Base-by-base conservation (phyloP, 2,329 filamentous ascomycete genomes). In the Neoarthrinium moseri region DNA sequence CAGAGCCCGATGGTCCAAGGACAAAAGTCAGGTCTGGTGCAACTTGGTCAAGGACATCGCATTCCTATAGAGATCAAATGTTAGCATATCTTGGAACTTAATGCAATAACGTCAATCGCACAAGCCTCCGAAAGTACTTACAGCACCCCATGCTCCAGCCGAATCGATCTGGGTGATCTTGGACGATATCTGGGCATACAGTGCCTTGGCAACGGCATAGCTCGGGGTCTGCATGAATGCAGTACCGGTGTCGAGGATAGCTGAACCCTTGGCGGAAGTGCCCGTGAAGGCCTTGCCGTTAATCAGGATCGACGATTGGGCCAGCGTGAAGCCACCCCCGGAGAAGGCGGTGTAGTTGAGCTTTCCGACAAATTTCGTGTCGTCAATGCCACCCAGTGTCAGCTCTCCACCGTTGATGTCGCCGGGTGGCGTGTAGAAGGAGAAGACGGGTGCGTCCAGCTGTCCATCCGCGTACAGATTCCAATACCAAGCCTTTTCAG, bases 371-470 rank as follows among this genome's bases (percentile, higher is more conserved):
- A 61, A 66, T 36, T 57, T 62, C 17, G 49, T 49, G 3, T 44
- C 26, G 51, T 68, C 64, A 22, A 57, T 50, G 26, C 64, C 65
- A 18, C 66, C 65, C 1, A 69, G 56, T 0, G 64, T 67, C 40
- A 67, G 46, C 51, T 64, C 52, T 1, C 57, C 60, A 1, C 51
- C 58, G 6, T 43, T 23, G 13, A 48, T 48, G 26, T 55, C 17
- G 26, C 51, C 55, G 0, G 56, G 46, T 11, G 58, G 51, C 21
- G 58, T 53, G 36, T 60, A 62, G 32, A 66, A 51, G 27, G 59
- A 57, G 45, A 65, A 65, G 6, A 60, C 49, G 2, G 60, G 51
- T 3, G 52, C 50, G 3, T 54, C 55, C 6, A 65, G 48, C 27
- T 57, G 46, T 6, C 56, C 59, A 10, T 38, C 50, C 7, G 52